These are phyloP conservation scores for Trichoderma aggressivum DNA, from an alignment of 2,329 filamentous ascomycete species.

Conservation along the genomic window DNA sequence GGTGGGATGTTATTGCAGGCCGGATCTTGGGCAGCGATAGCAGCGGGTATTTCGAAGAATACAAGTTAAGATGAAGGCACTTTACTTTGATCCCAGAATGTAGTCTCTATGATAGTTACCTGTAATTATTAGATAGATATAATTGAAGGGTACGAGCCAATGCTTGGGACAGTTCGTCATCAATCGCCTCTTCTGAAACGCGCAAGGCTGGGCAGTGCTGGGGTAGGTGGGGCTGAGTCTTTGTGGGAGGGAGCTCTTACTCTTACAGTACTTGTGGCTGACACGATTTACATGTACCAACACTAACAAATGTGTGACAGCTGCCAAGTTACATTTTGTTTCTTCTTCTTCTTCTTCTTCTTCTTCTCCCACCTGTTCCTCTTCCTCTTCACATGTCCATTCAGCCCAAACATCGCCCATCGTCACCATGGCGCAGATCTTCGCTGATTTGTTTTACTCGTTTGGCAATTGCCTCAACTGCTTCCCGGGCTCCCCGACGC, in stretches of 20 bases:
- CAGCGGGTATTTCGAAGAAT: no score
- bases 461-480: constrained; percentile 94
- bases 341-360: not conserved
- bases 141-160: not conserved
- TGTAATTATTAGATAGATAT: no score
- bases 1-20: not conserved
- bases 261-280: not conserved
- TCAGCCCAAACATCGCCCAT: not conserved
- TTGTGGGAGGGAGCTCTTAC: not conserved
- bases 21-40: not conserved
- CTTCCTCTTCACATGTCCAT: not conserved
- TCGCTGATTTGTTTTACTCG: constrained; percentile 86
- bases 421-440: constrained; percentile 68
- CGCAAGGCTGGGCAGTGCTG: not conserved
- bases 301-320: not conserved
- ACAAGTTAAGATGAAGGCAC: no score
- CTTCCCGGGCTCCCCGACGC: constrained; percentile 88
- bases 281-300: not conserved
- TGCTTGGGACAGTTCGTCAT: not conserved
- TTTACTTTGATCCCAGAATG: not conserved
- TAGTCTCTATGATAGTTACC: not conserved
- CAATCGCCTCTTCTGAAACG: not conserved
- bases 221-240: not conserved
- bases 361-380: not conserved
- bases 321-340: not conserved